Percentiles rank a stretch among this genome's conserved stretches.
phyloP scores from a whole-genome alignment of 768 basidiomycete species.

The Rhizopogon rudus region DNA sequence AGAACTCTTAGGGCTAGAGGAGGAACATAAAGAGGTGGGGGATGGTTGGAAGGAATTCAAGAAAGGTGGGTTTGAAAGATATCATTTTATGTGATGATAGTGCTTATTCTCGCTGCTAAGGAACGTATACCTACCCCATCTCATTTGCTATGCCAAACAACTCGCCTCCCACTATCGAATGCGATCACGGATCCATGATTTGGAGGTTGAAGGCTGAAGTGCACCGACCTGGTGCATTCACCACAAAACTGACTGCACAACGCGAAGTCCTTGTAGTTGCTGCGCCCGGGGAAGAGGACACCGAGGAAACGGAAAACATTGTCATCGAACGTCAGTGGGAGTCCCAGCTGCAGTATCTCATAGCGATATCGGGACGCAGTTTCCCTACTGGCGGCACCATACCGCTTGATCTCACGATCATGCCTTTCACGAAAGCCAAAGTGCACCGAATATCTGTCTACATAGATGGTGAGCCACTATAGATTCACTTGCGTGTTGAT shows the following conservation, averaged over 20 bases:
- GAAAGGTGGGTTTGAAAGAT: constrained; percentile 50
- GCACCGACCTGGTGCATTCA: constrained; percentile 85
- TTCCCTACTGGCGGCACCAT: constrained; percentile 86
- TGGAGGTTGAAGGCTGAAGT: constrained; percentile 83
- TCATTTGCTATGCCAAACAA: constrained; percentile 81
- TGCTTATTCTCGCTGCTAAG: constrained; percentile 32
- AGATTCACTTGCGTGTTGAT: background rate
- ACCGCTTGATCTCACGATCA: constrained; percentile 71
- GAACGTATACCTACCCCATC: constrained; percentile 93
- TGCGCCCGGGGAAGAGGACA: constrained; percentile 73
- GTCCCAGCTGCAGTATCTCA: constrained; percentile 76
- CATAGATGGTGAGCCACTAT: constrained; percentile 68
- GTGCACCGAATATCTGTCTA: constrained; percentile 67
- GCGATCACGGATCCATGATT: constrained; percentile 68
- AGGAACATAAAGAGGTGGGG: constrained; percentile 32
- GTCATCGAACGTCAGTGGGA: constrained; percentile 91
- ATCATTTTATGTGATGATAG: background rate
- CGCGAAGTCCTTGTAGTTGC: constrained; percentile 75
- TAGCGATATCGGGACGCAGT: constrained; percentile 71
- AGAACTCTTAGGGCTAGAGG: background rate
- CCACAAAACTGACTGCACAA: constrained; percentile 62
- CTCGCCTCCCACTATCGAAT: constrained; percentile 74
- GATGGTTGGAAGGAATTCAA: constrained; percentile 86
- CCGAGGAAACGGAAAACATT: constrained; percentile 77
- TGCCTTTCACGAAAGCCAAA: constrained; percentile 85